Percentiles rank a stretch among this genome's conserved stretches.
Evolutionary conservation across 345 rosid genomes (phyloP).

Genomic region (Linum lewisii): DNA sequence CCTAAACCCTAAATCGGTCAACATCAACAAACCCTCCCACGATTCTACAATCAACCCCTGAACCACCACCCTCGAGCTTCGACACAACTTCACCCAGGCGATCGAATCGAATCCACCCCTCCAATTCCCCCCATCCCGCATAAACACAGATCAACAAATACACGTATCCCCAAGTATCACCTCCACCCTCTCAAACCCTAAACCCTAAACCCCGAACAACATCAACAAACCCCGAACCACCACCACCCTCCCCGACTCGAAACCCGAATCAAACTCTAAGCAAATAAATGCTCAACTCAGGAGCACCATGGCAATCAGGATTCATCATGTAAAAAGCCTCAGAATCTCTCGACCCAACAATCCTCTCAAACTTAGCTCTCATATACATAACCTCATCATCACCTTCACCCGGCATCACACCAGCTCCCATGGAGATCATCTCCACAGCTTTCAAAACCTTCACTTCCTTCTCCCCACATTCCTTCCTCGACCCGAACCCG

Average conservation of each 20-base stretch:
- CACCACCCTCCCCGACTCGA: background rate
- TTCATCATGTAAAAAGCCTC: constrained; percentile 99
- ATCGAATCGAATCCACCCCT: no score
- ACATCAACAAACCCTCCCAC: no score
- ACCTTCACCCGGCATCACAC: constrained; percentile 63
- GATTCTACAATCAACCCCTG: no score
- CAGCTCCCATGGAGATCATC: constrained; percentile 96
- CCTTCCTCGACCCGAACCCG: constrained; percentile 76
- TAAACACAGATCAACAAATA: no score
- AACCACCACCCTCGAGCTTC: no score
- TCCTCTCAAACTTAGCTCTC: constrained; percentile 93
- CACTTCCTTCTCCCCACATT: constrained; percentile 62
- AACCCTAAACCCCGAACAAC: no score
- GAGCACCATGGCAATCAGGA: constrained; percentile 95
- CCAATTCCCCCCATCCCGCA: no score
- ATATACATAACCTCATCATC: constrained; percentile 61
- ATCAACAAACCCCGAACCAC: no score
- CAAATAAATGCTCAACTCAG: constrained; percentile 88
- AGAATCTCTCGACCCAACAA: constrained; percentile 94
- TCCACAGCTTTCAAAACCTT: constrained; percentile 78
- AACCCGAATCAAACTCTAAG: constrained; percentile 47
- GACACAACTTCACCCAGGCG: no score
- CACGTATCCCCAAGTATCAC: no score
- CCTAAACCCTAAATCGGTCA: no score
- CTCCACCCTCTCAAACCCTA: no score